phyloP scores from a whole-genome alignment of 139 green algal species.

The Pseudopediastrum boryanum region DNA sequence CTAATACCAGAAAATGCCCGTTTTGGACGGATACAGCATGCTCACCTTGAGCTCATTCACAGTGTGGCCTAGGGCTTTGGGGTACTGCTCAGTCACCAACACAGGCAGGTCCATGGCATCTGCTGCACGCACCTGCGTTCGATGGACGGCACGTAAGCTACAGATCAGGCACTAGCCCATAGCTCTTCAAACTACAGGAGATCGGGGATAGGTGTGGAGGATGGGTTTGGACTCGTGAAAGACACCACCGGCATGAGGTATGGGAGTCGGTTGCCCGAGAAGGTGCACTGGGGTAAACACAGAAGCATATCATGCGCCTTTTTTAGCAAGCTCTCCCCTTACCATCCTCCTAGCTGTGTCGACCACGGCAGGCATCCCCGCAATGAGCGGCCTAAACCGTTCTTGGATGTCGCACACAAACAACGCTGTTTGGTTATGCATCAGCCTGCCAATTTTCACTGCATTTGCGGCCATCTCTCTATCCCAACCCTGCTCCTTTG shows the following conservation, averaged over 20 bases:
- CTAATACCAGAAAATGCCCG: too few relatives aligned
- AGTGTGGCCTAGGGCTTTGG: slow-evolving; percentile 80
- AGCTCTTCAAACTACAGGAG: background rate
- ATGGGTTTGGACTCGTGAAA: background rate
- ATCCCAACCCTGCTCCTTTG: too few relatives aligned
- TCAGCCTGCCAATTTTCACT: slow-evolving; percentile 49
- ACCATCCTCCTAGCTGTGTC: slow-evolving; percentile 69
- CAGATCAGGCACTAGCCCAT: background rate
- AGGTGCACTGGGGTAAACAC: background rate
- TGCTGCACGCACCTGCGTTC: slow-evolving; percentile 56
- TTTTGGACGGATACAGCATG: too few relatives aligned
- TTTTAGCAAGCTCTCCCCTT: background rate
- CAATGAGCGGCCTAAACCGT: slow-evolving; percentile 73
- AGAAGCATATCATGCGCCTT: background rate
- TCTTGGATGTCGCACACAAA: slow-evolving; percentile 85
- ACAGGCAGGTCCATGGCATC: slow-evolving; percentile 70
- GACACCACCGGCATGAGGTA: background rate
- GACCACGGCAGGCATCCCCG: slow-evolving; percentile 61
- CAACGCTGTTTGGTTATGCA: slow-evolving; percentile 51
- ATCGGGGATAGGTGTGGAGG: background rate
- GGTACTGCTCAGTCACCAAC: slow-evolving; percentile 88
- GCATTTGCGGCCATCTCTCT: slow-evolving; percentile 8
- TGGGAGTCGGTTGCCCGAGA: background rate
- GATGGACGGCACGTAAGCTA: background rate
- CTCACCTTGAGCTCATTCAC: slow-evolving; percentile 70